Evolutionary conservation across 2,329 filamentous ascomycete species (phyloP).

Genomic region (Cercospora sp.): DNA sequence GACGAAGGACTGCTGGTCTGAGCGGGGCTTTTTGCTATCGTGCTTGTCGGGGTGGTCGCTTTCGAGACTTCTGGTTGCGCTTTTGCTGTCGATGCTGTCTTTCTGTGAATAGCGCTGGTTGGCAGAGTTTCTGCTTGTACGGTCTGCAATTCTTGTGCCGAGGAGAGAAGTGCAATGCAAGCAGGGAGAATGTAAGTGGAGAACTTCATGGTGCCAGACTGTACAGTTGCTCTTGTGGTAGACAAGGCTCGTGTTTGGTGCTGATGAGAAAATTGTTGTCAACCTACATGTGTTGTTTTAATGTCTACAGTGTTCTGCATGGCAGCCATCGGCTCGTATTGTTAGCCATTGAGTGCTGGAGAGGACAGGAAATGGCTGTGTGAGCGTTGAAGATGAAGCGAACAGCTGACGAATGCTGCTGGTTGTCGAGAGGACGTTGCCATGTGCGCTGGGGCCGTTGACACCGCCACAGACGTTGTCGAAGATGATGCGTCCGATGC

Average conservation of each 20-base stretch:
- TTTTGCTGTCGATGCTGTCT: constrained; percentile 4
- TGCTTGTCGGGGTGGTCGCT: not conserved
- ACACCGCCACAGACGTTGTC: not conserved
- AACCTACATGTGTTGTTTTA: constrained; percentile 2
- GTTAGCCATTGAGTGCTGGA: constrained; percentile 7
- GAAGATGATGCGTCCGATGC: not conserved
- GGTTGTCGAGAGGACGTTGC: not conserved
- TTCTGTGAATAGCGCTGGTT: not conserved
- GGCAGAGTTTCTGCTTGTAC: not conserved
- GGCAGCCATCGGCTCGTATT: not conserved
- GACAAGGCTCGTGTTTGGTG: not conserved
- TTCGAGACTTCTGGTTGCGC: not conserved
- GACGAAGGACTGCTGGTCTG: not conserved
- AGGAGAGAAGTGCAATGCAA: constrained; percentile 2
- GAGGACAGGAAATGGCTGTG: not conserved
- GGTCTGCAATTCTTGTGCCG: constrained; percentile 1
- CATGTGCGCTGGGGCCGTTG: not conserved
- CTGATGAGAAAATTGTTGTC: not conserved
- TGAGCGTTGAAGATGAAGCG: not conserved
- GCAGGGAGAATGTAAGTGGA: not conserved
- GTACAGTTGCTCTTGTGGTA: not conserved
- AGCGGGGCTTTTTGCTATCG: not conserved
- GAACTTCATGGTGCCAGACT: not conserved
- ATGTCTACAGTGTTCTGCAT: not conserved
- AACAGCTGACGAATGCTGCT: not conserved